These are phyloP conservation scores for Trametes maxima DNA, from an alignment of 768 basidiomycete species.

Conservation along the genomic window DNA sequence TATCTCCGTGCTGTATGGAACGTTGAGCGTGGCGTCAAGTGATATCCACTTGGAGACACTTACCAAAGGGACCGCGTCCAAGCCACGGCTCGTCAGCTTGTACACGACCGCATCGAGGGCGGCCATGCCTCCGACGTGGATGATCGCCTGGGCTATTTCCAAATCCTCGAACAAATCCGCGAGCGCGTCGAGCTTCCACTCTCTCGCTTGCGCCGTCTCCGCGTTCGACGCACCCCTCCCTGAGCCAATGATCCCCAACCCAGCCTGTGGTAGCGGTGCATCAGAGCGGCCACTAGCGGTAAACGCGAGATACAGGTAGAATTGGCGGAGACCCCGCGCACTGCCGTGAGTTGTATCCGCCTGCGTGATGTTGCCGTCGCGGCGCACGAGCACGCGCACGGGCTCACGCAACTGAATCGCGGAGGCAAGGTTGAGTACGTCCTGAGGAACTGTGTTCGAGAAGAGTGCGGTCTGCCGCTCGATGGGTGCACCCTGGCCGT, in stretches of 20 bases:
- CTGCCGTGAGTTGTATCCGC: conserved; percentile 64
- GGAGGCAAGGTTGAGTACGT: conserved; percentile 93
- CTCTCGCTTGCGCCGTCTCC: conserved; percentile 82
- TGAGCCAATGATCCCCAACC: conserved; percentile 90
- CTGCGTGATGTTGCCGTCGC: conserved; percentile 80
- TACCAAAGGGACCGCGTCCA: conserved; percentile 89
- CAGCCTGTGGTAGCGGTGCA: conserved; percentile 42
- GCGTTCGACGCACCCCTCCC: conserved; percentile 82
- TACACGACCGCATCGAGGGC: conserved; percentile 88
- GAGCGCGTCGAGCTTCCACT: conserved; percentile 94
- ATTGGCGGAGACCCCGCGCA: conserved; percentile 87
- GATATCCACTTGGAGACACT: conserved; percentile 33
- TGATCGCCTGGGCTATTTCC: conserved; percentile 77
- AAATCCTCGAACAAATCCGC: conserved; percentile 89
- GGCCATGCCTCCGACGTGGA: conserved; percentile 87
- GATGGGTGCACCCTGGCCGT: conserved; percentile 41
- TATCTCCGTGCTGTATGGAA: conserved; percentile 77
- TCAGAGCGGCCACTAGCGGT: conserved; percentile 81
- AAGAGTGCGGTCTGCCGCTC: conserved; percentile 94
- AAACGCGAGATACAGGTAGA: conserved; percentile 95
- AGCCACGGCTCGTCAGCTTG: conserved; percentile 80
- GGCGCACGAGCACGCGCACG: conserved; percentile 94
- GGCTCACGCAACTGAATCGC: conserved; percentile 94
- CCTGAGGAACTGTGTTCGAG: conserved; percentile 97
- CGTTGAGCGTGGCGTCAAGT: conserved; percentile 16